Evolutionary conservation across 1,139 yeast species (phyloP), one percentile per base, ranked within the genome.

Genomic region (Saccharomyces uvarum): DNA sequence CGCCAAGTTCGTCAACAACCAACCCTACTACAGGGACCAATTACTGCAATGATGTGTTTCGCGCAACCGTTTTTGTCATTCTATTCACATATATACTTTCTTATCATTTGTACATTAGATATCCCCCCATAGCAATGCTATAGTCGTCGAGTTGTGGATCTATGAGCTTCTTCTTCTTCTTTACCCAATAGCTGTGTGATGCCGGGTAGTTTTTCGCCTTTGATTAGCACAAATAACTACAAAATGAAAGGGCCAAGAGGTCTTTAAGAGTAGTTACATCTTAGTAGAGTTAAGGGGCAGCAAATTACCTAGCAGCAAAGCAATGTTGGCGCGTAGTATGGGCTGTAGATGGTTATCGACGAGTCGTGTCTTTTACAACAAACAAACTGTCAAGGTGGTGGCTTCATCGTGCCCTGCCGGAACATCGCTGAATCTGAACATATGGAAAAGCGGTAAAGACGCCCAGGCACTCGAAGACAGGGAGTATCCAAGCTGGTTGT

Each of bases 401-500:
- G 24, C 19, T 33, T 78, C 82, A 3, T 73, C 77, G n/a, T 78
- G 81, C 41, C 72, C 77, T 46, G 95, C 88, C 4, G 99, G 99
- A 6, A 88, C 98, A 0, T 78, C 80, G 13, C 77, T 93, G 61
- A 88, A 88, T 65, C 74, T 91, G 65, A 87, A 87, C 64, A 78
- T 93, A 54, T 81, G 79, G 67, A 90, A 90, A 69, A 77, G 79
- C 42, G 96, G 95, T 24, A 82, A 84, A 59, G 97, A 90, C 62
- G 93, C 96, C n/a, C 84, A 89, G 5, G 98, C 99, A 1, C 73
- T 86, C 55, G 88, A 86, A 59, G 98, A 93, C 67, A 75, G 77
- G 46, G 96, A 91, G 65, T 93, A 93, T 67, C 99, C 99, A 2
- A 88, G 79, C 51, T 93, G 98, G 98, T 78, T 93, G 56, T 93